A percentile compares a stretch with the other conserved stretches of the same genome.
These are phyloP conservation scores for Alectoria sarmentosa DNA, from an alignment of 495 filamentous ascomycete genomes.

Conservation along the genomic window DNA sequence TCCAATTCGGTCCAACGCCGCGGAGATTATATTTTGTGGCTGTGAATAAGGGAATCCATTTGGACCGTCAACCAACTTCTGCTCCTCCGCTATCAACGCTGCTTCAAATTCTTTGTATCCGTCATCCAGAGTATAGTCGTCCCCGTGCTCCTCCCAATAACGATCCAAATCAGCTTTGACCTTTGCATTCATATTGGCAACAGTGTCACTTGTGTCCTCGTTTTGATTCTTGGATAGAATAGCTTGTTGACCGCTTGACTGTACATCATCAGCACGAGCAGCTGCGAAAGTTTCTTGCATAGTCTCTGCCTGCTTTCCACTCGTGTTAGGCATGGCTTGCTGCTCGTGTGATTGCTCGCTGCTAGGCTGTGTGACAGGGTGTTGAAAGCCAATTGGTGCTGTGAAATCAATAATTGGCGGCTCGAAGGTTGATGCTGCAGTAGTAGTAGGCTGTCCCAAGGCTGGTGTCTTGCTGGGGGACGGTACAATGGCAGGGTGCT, in stretches of 20 bases:
- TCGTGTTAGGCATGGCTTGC: neutral
- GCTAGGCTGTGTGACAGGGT: neutral
- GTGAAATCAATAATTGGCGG: neutral
- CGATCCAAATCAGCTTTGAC: neutral
- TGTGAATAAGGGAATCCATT: neutral
- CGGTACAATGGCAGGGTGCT: neutral
- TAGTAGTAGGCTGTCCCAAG: neutral
- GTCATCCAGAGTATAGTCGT: neutral
- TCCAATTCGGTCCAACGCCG: neutral
- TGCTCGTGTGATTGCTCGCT: neutral
- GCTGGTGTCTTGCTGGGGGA: neutral
- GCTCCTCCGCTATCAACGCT: neutral
- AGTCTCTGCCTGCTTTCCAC: neutral
- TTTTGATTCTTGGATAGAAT: neutral
- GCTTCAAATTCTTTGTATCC: slow-evolving; percentile 2
- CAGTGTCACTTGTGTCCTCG: neutral
- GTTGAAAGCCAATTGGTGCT: neutral
- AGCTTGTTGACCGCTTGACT: neutral
- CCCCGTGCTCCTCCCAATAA: neutral
- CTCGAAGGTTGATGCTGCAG: neutral
- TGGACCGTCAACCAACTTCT: neutral
- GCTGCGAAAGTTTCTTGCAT: neutral
- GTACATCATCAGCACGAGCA: neutral
- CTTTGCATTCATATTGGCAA: neutral
- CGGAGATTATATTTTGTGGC: neutral